Evolutionary conservation across 768 basidiomycete genomes (phyloP).

Genomic region (Cantharellus cinnabarinus): DNA sequence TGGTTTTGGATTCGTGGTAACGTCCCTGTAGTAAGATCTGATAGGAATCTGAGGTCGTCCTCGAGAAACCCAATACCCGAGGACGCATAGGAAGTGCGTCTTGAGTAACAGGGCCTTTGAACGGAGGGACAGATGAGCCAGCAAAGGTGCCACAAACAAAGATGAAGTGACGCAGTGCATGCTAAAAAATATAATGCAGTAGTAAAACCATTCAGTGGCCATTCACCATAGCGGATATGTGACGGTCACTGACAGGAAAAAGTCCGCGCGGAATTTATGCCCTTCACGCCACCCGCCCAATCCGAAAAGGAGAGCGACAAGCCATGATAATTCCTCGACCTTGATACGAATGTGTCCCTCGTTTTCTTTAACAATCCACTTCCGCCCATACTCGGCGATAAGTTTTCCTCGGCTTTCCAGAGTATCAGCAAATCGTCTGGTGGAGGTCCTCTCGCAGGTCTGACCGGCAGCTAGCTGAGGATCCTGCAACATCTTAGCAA

Average conservation of each 20-base stretch:
- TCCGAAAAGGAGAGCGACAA: not conserved
- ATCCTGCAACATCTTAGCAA: conserved; percentile 3
- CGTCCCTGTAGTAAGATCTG: not conserved
- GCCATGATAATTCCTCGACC: conserved; percentile 4
- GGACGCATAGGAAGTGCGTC: not conserved
- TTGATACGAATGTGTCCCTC: not conserved
- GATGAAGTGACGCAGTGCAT: conserved; percentile 5
- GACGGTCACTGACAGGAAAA: conserved; percentile 5
- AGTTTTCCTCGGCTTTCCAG: not conserved
- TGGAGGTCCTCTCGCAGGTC: not conserved
- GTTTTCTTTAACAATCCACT: not conserved
- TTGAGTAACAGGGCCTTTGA: conserved; percentile 2
- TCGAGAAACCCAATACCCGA: conserved; percentile 1
- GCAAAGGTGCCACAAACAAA: conserved; percentile 3
- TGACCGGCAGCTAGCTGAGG: conserved; percentile 1
- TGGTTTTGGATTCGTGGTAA: not conserved
- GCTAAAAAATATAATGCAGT: not conserved
- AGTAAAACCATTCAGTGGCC: not conserved
- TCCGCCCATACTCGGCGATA: conserved; percentile 2
- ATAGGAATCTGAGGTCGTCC: conserved; percentile 2
- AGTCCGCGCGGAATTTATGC: conserved; percentile 1
- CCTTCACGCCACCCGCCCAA: conserved; percentile 2
- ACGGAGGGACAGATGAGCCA: not conserved
- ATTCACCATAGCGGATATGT: not conserved
- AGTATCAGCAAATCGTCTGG: not conserved